phyloP scores from a whole-genome alignment of 345 rosid genomes.

The Populus ilicifolia region DNA sequence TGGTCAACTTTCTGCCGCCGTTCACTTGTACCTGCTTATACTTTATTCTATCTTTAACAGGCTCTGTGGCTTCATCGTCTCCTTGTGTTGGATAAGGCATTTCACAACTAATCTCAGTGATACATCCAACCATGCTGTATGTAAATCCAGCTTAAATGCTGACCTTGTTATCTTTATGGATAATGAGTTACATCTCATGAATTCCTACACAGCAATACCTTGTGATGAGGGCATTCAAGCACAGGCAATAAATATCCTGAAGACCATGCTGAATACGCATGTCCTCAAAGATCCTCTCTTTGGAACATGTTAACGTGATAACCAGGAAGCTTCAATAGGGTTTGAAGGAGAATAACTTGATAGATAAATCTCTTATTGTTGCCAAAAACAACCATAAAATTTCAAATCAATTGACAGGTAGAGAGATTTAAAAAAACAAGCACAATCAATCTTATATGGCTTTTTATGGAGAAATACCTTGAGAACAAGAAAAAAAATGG shows the following conservation, averaged over 20 bases:
- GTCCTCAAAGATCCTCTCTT: slow-evolving; percentile 45
- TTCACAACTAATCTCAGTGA: slow-evolving; percentile 19
- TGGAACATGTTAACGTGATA: slow-evolving; percentile 26
- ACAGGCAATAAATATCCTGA: slow-evolving; percentile 50
- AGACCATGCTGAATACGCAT: slow-evolving; percentile 29
- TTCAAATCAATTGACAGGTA: too few relatives aligned
- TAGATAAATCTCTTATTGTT: neutral
- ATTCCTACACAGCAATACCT: slow-evolving; percentile 45
- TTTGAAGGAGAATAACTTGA: slow-evolving; percentile 4
- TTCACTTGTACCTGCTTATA: neutral
- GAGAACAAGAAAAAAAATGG: neutral
- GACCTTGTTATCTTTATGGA: slow-evolving; percentile 40
- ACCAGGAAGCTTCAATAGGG: neutral
- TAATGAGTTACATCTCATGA: slow-evolving; percentile 49
- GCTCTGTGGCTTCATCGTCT: slow-evolving; percentile 80
- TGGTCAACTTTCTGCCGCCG: neutral
- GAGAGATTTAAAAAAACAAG: too few relatives aligned
- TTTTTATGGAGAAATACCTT: neutral
- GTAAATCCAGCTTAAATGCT: slow-evolving; percentile 18
- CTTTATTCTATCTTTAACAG: slow-evolving; percentile 30
- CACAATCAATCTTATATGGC: too few relatives aligned
- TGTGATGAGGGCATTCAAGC: slow-evolving; percentile 57
- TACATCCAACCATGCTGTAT: slow-evolving; percentile 13
- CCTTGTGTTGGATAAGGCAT: slow-evolving; percentile 49
- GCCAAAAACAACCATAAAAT: too few relatives aligned